A percentile compares a stretch with the other conserved stretches of the same genome.
Evolutionary conservation across 2,329 filamentous ascomycete genomes (phyloP).

Genomic region (Epichloe uncinata): DNA sequence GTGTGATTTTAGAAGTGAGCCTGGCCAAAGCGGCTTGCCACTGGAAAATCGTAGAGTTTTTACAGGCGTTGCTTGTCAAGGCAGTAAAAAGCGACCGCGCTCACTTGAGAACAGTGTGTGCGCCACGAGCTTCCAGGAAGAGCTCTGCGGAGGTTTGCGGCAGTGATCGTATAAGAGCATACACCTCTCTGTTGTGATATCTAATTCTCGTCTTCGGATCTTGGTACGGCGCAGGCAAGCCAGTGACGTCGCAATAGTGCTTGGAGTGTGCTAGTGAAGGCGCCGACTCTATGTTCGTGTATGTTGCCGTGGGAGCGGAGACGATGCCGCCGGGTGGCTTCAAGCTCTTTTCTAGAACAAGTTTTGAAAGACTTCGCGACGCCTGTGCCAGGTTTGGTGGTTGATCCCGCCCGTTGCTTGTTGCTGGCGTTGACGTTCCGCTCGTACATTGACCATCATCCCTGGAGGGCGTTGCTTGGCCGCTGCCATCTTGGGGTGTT

Average conservation of each 20-base stretch:
- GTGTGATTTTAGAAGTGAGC: background rate
- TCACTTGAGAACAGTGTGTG: conserved; percentile 87
- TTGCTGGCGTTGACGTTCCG: conserved; percentile 43
- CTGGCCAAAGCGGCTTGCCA: background rate
- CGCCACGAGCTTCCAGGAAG: conserved; percentile 79
- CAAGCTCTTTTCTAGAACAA: conserved; percentile 76
- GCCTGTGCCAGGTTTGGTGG: conserved; percentile 76
- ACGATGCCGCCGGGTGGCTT: conserved; percentile 20
- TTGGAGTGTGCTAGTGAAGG: conserved; percentile 74
- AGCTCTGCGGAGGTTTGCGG: conserved; percentile 75
- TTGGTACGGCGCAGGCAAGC: conserved; percentile 77
- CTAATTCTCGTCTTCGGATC: conserved; percentile 90
- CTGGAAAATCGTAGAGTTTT: background rate
- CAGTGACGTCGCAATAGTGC: conserved; percentile 93
- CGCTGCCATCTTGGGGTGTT: conserved; percentile 63
- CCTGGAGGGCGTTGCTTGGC: conserved; percentile 51
- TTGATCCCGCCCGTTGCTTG: conserved; percentile 25
- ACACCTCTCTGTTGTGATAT: conserved; percentile 90
- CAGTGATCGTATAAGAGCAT: conserved; percentile 65
- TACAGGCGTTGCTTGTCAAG: background rate
- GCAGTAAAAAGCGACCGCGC: background rate
- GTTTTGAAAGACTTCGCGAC: conserved; percentile 69
- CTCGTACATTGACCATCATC: conserved; percentile 43
- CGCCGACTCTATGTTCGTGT: conserved; percentile 92
- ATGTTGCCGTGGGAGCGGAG: conserved; percentile 61